These are phyloP conservation scores for Sonneratia alba DNA, from an alignment of 345 rosid genomes.

Conservation along the genomic window DNA sequence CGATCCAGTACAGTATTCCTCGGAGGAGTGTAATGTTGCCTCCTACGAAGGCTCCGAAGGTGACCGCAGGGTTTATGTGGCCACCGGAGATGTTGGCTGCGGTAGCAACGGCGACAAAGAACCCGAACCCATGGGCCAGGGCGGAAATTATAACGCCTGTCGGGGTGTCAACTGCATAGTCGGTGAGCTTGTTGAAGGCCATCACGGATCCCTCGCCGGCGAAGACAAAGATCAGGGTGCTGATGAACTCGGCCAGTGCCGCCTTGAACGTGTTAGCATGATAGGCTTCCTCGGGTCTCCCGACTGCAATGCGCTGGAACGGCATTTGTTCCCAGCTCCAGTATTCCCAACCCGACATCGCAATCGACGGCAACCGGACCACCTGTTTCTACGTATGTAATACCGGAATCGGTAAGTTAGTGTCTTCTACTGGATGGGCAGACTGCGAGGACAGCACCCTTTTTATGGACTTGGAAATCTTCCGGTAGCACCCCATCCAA, in stretches of 20 bases:
- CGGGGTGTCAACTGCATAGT: constrained; percentile 10
- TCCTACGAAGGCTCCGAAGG: constrained; percentile 9
- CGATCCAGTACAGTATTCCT: constrained; percentile 14
- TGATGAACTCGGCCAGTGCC: constrained; percentile 14
- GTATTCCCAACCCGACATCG: not conserved
- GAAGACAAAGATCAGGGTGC: constrained; percentile 12
- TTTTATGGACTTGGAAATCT: constrained; percentile 1
- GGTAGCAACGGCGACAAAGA: constrained; percentile 6
- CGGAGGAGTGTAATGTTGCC: constrained; percentile 9
- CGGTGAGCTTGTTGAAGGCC: constrained; percentile 11
- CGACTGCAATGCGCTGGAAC: constrained; percentile 6
- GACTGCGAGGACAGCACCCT: not conserved
- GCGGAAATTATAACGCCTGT: constrained; percentile 7
- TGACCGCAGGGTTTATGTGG: constrained; percentile 2
- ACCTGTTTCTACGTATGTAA: not conserved
- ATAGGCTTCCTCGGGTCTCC: not conserved
- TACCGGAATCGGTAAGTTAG: constrained; percentile 4
- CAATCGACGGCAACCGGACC: not conserved
- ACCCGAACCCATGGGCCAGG: constrained; percentile 15
- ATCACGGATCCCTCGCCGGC: constrained; percentile 12
- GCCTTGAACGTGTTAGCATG: constrained; percentile 6
- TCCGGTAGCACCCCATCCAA: not conserved
- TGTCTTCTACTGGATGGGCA: not conserved
- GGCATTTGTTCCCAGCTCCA: constrained; percentile 8
- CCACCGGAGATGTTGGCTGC: constrained; percentile 6